These are phyloP conservation scores for Avena eriantha DNA, from an alignment of 176 grass and related monocot species.

Conservation along the genomic window DNA sequence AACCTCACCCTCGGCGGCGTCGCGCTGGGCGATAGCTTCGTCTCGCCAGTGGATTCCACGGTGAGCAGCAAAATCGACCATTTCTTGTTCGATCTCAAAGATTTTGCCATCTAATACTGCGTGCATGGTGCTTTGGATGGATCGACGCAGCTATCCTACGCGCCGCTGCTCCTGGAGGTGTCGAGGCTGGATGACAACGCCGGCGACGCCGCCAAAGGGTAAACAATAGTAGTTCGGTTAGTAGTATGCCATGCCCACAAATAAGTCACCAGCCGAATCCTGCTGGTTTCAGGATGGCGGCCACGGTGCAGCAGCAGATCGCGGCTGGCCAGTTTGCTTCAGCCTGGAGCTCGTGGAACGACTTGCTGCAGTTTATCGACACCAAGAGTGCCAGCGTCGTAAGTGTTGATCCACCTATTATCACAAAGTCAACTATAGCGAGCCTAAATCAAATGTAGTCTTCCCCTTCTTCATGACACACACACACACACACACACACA, in stretches of 20 bases:
- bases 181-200: constrained; percentile 67
- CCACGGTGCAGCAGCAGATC: constrained; percentile 52
- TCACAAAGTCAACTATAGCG: background rate
- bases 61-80: constrained; percentile 32
- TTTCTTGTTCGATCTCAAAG: background rate
- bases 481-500: background rate
- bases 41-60: constrained; percentile 69
- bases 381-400: constrained; percentile 28
- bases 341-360: background rate
- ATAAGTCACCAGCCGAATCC: background rate
- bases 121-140: background rate
- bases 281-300: constrained; percentile 48
- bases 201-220: constrained; percentile 57
- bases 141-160: constrained; percentile 66
- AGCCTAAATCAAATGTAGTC: too few species aligned
- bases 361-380: background rate
- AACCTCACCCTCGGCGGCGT: constrained; percentile 67
- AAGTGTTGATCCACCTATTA: constrained; percentile 3
- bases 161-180: constrained; percentile 65
- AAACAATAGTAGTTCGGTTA: background rate
- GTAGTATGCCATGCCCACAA: background rate
- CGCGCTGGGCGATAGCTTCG: constrained; percentile 75
- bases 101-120: background rate
- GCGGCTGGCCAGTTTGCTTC: constrained; percentile 16
- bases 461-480: background rate